phyloP scores from a whole-genome alignment of 352 stramenopile species.

The Pythium aristosporum region DNA sequence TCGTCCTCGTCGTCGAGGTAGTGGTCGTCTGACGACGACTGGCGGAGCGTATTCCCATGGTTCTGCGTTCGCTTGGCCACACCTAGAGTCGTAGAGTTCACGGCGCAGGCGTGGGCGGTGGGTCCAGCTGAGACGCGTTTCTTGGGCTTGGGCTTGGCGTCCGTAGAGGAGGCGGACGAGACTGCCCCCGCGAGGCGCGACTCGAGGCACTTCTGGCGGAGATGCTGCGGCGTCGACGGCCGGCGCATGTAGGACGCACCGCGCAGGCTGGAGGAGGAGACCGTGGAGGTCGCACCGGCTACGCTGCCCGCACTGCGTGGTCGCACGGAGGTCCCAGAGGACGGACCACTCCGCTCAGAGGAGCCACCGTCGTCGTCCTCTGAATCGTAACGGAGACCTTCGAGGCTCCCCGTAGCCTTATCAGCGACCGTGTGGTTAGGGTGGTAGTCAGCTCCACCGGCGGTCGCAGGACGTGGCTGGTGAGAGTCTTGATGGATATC shows the following conservation, averaged over 20 bases:
- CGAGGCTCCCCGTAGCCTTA: background rate
- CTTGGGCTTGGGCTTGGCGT: slow-evolving; percentile 27
- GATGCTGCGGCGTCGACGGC: slow-evolving; percentile 54
- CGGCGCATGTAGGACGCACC: slow-evolving; percentile 60
- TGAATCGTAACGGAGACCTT: background rate
- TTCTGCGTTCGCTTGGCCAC: slow-evolving; percentile 1
- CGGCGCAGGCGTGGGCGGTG: too few species aligned
- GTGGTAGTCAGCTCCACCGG: slow-evolving; percentile 18
- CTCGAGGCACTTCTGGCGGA: slow-evolving; percentile 71
- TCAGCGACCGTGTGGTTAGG: background rate
- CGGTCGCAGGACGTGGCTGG: slow-evolving; percentile 25
- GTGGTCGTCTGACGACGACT: slow-evolving; percentile 33
- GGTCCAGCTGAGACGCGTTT: slow-evolving; percentile 29
- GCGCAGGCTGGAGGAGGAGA: slow-evolving; percentile 36
- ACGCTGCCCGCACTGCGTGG: slow-evolving; percentile 62
- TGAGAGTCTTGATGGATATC: slow-evolving; percentile 32
- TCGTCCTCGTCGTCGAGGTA: background rate
- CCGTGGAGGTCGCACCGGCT: slow-evolving; percentile 23
- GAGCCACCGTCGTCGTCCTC: slow-evolving; percentile 3
- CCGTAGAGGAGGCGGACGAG: slow-evolving; percentile 9
- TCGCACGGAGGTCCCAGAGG: slow-evolving; percentile 14
- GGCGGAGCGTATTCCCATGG: slow-evolving; percentile 23
- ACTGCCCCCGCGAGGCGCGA: slow-evolving; percentile 33
- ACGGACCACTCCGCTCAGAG: slow-evolving; percentile 18
- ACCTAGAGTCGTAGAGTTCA: too few species aligned